phyloP scores from a whole-genome alignment of 164 flowering plant species.

The Saururus chinensis region DNA sequence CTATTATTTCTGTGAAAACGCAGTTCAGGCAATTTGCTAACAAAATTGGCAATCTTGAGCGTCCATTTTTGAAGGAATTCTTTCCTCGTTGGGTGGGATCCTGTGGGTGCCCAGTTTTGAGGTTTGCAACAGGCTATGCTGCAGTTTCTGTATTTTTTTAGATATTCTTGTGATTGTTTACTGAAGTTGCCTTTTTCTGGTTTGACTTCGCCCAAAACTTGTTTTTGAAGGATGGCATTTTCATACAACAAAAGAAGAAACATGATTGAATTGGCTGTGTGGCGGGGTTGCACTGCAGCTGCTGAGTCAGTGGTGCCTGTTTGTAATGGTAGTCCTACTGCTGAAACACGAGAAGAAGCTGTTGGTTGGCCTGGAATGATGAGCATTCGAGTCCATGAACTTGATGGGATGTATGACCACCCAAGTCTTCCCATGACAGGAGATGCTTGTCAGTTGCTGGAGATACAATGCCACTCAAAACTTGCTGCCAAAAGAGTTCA shows the following conservation, averaged over 20 bases:
- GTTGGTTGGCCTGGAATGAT: constrained; percentile 99
- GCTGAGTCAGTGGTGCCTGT: constrained; percentile 25
- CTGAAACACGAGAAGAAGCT: constrained; percentile 60
- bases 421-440: constrained; percentile 92
- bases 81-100: constrained; percentile 94
- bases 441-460: constrained; percentile 79
- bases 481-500: constrained; percentile 75
- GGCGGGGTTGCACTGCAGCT: constrained; percentile 67
- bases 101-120: constrained; percentile 82
- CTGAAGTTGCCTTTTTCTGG: too few species aligned
- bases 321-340: constrained; percentile 35
- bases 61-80: constrained; percentile 95
- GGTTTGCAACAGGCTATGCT: constrained; percentile 28
- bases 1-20: constrained; percentile 7
- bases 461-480: constrained; percentile 84
- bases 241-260: constrained; percentile 92
- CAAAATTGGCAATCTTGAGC: constrained; percentile 96
- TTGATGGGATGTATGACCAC: constrained; percentile 96
- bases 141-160: neutral
- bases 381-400: constrained; percentile 91
- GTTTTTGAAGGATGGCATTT: constrained; percentile 62
- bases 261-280: constrained; percentile 75
- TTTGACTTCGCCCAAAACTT: too few species aligned
- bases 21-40: constrained; percentile 95
- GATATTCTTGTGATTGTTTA: neutral